Evolutionary conservation across 345 rosid genomes (phyloP).

Genomic region (Bretschneidera sinensis): DNA sequence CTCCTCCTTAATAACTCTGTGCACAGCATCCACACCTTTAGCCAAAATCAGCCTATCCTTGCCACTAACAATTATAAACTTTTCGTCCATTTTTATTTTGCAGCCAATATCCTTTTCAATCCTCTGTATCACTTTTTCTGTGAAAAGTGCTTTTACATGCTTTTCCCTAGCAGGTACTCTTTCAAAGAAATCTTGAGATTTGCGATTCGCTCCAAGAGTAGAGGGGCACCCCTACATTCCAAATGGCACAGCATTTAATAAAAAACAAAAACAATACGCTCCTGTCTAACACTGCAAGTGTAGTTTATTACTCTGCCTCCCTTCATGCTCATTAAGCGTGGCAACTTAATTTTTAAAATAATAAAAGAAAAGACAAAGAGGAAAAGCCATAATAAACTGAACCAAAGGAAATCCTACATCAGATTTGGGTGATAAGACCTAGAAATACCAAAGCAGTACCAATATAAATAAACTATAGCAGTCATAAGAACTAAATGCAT

Average conservation of each 20-base stretch:
- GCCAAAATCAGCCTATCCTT: constrained; percentile 82
- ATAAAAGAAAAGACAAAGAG: too few relatives aligned
- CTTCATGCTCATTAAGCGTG: too few relatives aligned
- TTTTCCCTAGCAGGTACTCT: constrained; percentile 89
- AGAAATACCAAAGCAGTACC: too few relatives aligned
- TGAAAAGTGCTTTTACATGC: constrained; percentile 65
- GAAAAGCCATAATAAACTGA: too few relatives aligned
- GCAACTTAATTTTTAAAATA: too few relatives aligned
- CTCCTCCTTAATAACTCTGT: constrained; percentile 62
- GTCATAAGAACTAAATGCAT: too few relatives aligned
- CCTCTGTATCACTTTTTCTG: constrained; percentile 71
- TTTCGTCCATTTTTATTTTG: constrained; percentile 88
- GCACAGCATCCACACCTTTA: constrained; percentile 98
- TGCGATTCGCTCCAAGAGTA: constrained; percentile 91
- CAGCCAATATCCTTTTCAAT: constrained; percentile 85
- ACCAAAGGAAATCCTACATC: too few relatives aligned
- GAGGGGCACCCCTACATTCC: constrained; percentile 86
- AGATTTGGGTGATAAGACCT: too few relatives aligned
- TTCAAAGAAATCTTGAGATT: constrained; percentile 90
- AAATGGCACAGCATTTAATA: constrained; percentile 10
- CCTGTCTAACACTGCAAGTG: not conserved
- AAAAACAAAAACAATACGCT: not conserved
- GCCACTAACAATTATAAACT: constrained; percentile 92
- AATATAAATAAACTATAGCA: too few relatives aligned
- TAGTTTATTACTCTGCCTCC: not conserved